Conservation (phyloP, 2,329 filamentous ascomycete genomes). For the Hymenoscyphus albidus region DNA sequence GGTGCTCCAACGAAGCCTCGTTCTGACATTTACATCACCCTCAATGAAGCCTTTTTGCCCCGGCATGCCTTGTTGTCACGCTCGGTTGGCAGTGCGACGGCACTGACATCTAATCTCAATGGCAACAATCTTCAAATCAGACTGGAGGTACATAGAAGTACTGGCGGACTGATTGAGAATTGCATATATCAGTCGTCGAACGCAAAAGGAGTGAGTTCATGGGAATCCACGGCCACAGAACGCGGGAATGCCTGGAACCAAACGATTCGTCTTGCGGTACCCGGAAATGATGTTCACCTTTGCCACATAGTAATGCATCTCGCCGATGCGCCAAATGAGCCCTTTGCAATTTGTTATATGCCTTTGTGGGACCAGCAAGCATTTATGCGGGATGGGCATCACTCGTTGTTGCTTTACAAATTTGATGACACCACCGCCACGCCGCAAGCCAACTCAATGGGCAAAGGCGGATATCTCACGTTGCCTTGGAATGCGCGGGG, state of each 20-base stretch:
- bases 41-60: conserved; percentile 74
- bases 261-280: conserved; percentile 76
- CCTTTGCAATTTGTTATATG: conserved; percentile 89
- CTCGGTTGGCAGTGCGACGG: conserved; percentile 68
- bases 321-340: conserved; percentile 78
- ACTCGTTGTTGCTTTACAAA: conserved; percentile 78
- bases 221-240: conserved; percentile 79
- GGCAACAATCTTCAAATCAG: conserved; percentile 81
- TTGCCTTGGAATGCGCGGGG: conserved; percentile 73
- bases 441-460: conserved; percentile 55
- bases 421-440: conserved; percentile 86
- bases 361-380: conserved; percentile 90
- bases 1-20: conserved; percentile 82
- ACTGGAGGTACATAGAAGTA: conserved; percentile 76
- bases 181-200: conserved; percentile 89
- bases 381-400: conserved; percentile 81
- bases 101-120: conserved; percentile 58
- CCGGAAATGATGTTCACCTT: conserved; percentile 73
- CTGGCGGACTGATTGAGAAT: conserved; percentile 77
- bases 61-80: conserved; percentile 68
- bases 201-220: conserved; percentile 71
- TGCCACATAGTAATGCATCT: conserved; percentile 88
- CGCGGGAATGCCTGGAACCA: conserved; percentile 83
- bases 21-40: conserved; percentile 91
- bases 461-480: conserved; percentile 81